Percentiles rank a stretch among this genome's conserved stretches.
Evolutionary conservation across 163 green algal species (phyloP).

Genomic region (Chlorella variabilis): DNA sequence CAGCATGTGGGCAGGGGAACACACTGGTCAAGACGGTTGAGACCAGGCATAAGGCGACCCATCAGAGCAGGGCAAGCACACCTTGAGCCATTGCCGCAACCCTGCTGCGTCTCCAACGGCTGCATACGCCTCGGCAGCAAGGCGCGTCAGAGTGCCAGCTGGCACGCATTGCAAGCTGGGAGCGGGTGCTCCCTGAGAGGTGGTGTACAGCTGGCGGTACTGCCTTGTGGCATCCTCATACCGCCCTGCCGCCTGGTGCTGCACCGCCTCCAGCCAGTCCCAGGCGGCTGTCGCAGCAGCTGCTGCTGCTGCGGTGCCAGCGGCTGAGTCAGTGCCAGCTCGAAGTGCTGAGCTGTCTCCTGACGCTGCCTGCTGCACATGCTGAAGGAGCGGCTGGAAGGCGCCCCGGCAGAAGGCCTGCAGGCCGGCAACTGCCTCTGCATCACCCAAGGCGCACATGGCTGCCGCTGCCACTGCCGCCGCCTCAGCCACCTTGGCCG

Average conservation of each 20-base stretch:
- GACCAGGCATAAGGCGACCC: too few relatives aligned
- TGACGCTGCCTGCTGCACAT: background rate
- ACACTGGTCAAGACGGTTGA: too few relatives aligned
- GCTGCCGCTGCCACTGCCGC: background rate
- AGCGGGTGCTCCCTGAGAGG: background rate
- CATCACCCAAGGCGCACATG: conserved; percentile 28
- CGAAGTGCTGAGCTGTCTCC: background rate
- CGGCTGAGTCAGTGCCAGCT: background rate
- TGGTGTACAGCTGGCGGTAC: conserved; percentile 4
- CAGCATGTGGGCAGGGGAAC: too few relatives aligned
- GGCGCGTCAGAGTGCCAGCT: background rate
- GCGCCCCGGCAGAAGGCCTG: conserved; percentile 20
- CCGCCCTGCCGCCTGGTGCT: conserved; percentile 49
- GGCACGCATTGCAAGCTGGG: conserved; percentile 7
- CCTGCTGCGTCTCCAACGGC: conserved; percentile 57
- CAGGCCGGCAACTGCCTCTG: conserved; percentile 25
- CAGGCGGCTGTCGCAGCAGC: conserved; percentile 23
- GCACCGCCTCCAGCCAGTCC: conserved; percentile 54
- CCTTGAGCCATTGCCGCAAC: conserved; percentile 43
- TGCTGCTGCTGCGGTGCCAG: background rate
- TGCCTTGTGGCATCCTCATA: conserved; percentile 39
- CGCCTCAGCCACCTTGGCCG: conserved; percentile 17
- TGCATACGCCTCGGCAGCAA: conserved; percentile 25
- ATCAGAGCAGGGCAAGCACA: too few relatives aligned
- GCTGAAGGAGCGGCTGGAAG: conserved; percentile 15